Conservation (phyloP, 1,284 basidiomycete species). For the Sporisorium scitamineum region DNA sequence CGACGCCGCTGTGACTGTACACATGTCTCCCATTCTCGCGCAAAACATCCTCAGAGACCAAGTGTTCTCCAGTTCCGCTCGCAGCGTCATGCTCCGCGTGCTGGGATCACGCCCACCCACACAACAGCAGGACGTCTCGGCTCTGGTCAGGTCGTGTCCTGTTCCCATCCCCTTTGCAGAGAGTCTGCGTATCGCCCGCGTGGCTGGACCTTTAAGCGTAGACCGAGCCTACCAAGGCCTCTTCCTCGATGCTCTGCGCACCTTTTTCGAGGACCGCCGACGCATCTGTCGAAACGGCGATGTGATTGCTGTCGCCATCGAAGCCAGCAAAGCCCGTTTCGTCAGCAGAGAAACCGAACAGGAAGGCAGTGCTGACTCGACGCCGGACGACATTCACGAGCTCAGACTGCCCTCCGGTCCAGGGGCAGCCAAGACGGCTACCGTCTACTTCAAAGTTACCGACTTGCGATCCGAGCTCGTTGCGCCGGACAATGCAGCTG, state of each 20-base stretch:
- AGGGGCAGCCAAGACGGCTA: constrained; percentile 63
- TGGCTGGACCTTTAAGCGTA: constrained; percentile 83
- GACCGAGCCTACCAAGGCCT: constrained; percentile 80
- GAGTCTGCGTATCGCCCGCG: constrained; percentile 79
- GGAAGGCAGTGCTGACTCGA: constrained; percentile 51
- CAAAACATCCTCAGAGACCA: constrained; percentile 55
- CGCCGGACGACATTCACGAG: constrained; percentile 67
- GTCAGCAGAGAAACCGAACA: constrained; percentile 48
- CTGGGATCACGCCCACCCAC: constrained; percentile 30
- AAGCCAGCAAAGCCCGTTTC: constrained; percentile 71
- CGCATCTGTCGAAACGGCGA: constrained; percentile 84
- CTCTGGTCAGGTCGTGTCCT: constrained; percentile 51
- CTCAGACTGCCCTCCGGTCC: constrained; percentile 28
- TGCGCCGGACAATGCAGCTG: constrained; percentile 65
- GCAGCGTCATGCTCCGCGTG: constrained; percentile 26
- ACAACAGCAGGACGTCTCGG: constrained; percentile 35
- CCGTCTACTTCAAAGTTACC: constrained; percentile 83
- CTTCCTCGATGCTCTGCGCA: constrained; percentile 78
- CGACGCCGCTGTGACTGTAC: constrained; percentile 15
- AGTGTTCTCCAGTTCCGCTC: constrained; percentile 24
- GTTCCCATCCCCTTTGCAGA: constrained; percentile 65
- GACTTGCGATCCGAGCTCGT: constrained; percentile 78
- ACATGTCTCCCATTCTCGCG: constrained; percentile 53
- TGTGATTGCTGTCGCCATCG: constrained; percentile 79
- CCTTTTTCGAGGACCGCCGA: constrained; percentile 76